Conservation (phyloP, 228 moss, liverwort and hornwort species). For the Sphagnum magellanicum region DNA sequence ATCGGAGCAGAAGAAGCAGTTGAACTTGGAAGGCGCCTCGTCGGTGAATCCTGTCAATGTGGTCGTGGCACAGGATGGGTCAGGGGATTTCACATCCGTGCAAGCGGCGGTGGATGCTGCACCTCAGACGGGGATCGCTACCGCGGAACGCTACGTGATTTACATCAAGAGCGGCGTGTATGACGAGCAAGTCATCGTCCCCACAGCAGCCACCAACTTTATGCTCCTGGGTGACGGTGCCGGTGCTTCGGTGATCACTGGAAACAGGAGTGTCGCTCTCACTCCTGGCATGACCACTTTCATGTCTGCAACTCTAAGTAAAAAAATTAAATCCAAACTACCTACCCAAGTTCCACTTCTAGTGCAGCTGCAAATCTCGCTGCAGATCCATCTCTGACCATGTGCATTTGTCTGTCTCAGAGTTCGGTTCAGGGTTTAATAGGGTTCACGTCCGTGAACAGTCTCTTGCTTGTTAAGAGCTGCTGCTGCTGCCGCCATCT, state of each 20-base stretch:
- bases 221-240: slow-evolving; percentile 55
- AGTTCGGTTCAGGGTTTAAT: neutral
- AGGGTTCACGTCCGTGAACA: no score
- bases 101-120: slow-evolving; percentile 33
- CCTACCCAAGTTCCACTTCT: neutral
- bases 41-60: slow-evolving; percentile 17
- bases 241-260: slow-evolving; percentile 47
- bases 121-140: neutral
- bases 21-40: slow-evolving; percentile 3
- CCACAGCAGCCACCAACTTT: slow-evolving; percentile 24
- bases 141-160: slow-evolving; percentile 26
- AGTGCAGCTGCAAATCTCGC: neutral
- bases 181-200: slow-evolving; percentile 44
- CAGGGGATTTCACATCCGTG: slow-evolving; percentile 25
- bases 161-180: slow-evolving; percentile 52
- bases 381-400: neutral
- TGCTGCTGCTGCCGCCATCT: neutral
- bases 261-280: slow-evolving; percentile 26
- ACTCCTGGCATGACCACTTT: slow-evolving; percentile 55
- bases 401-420: neutral
- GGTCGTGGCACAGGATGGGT: slow-evolving; percentile 39
- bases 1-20: neutral
- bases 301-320: slow-evolving; percentile 48
- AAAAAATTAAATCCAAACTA: slow-evolving; percentile 2
- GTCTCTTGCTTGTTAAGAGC: no score